phyloP scores from a whole-genome alignment of 768 basidiomycete species.

The Amanita muscaria region DNA sequence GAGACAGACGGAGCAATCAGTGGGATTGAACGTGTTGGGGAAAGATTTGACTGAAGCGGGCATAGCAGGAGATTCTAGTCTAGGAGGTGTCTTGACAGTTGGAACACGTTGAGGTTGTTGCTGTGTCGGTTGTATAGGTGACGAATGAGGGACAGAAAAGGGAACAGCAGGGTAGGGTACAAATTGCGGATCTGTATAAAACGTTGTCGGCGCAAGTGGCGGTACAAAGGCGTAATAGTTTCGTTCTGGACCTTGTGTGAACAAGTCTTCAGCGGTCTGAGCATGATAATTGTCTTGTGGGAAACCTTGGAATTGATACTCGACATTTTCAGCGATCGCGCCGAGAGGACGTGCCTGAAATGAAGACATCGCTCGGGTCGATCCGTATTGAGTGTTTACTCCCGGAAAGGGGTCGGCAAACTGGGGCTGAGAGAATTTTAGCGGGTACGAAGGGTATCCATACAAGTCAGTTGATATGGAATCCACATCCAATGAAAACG shows the following conservation, averaged over 20 bases:
- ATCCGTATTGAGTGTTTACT: slow-evolving; percentile 1
- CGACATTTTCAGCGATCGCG: slow-evolving; percentile 32
- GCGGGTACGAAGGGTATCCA: slow-evolving; percentile 27
- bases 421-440: slow-evolving; percentile 15
- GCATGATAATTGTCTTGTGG: slow-evolving; percentile 3
- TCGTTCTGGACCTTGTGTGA: slow-evolving; percentile 12
- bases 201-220: neutral
- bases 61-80: slow-evolving; percentile 1
- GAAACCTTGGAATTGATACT: slow-evolving; percentile 33
- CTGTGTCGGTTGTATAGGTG: neutral
- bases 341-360: slow-evolving; percentile 19
- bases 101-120: neutral
- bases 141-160: slow-evolving; percentile 2
- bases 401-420: slow-evolving; percentile 36
- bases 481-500: slow-evolving; percentile 27
- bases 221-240: slow-evolving; percentile 7
- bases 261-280: slow-evolving; percentile 6
- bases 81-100: neutral
- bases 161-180: slow-evolving; percentile 6
- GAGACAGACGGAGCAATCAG: slow-evolving; percentile 60
- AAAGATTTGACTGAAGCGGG: neutral
- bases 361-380: slow-evolving; percentile 15
- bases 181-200: slow-evolving; percentile 6
- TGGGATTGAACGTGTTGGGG: slow-evolving; percentile 12
- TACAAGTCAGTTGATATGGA: slow-evolving; percentile 22